phyloP scores from a whole-genome alignment of 495 filamentous ascomycete genomes.

The Aspergillus cavernicola region DNA sequence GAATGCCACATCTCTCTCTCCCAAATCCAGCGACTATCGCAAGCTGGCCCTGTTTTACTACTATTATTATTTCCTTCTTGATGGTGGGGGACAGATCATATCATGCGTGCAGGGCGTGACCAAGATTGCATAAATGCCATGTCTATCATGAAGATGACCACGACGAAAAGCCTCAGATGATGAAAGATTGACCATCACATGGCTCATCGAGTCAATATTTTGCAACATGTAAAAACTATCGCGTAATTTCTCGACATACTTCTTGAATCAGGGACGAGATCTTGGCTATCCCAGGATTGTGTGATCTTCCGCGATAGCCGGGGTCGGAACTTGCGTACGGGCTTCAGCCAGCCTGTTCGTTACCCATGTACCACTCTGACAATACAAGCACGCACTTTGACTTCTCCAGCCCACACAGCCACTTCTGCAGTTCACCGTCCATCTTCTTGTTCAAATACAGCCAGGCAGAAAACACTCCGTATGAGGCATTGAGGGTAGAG shows the following conservation, averaged over 20 bases:
- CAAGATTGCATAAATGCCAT: constrained; percentile 12
- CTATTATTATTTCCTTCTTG: too few relatives aligned
- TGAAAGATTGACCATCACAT: constrained; percentile 13
- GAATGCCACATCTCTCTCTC: not conserved
- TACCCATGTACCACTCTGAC: constrained; percentile 7
- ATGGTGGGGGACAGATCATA: not conserved
- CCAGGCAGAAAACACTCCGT: constrained; percentile 16
- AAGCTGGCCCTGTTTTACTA: constrained; percentile 1
- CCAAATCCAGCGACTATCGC: not conserved
- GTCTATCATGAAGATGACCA: not conserved
- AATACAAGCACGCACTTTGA: constrained; percentile 24
- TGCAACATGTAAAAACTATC: constrained; percentile 7
- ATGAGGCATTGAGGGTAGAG: too few relatives aligned
- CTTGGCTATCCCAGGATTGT: constrained; percentile 9
- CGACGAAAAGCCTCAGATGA: constrained; percentile 13
- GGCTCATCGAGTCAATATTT: not conserved
- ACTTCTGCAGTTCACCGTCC: constrained; percentile 23
- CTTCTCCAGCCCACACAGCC: constrained; percentile 22
- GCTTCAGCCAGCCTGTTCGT: constrained; percentile 1
- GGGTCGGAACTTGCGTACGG: constrained; percentile 9
- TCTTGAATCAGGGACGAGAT: constrained; percentile 5
- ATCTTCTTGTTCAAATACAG: not conserved
- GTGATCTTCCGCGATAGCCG: constrained; percentile 27
- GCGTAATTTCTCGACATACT: constrained; percentile 1
- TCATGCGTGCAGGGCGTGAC: constrained; percentile 9